phyloP scores from a whole-genome alignment of 805 yeast species.

The Sugiyamaella chiloensis region DNA sequence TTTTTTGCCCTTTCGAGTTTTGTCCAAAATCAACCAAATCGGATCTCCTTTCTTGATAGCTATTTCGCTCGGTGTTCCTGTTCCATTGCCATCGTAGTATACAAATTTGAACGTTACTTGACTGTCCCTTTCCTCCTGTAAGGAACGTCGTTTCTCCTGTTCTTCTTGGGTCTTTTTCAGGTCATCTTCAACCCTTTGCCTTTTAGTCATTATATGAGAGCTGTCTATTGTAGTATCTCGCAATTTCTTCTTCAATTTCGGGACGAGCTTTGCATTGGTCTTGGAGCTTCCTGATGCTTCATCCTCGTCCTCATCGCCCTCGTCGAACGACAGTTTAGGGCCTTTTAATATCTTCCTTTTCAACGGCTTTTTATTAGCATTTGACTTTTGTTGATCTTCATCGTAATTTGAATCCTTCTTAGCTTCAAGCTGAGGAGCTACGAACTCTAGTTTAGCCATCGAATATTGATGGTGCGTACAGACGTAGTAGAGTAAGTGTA shows the following conservation, averaged over 20 bases:
- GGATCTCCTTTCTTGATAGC: slow-evolving; percentile 29
- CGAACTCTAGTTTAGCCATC: no score
- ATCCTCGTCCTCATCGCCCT: slow-evolving; percentile 2
- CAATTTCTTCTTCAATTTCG: neutral
- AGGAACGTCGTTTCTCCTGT: slow-evolving; percentile 16
- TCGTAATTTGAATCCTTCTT: neutral
- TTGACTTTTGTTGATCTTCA: neutral
- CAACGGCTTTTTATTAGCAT: neutral
- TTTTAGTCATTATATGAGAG: slow-evolving; percentile 22
- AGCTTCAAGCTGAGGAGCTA: no score
- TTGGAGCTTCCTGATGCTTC: neutral
- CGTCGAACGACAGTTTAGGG: slow-evolving; percentile 7
- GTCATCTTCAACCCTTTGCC: slow-evolving; percentile 14
- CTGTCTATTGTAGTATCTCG: slow-evolving; percentile 25
- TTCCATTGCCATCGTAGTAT: slow-evolving; percentile 27
- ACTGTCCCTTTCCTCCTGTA: slow-evolving; percentile 21
- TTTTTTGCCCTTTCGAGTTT: slow-evolving; percentile 23
- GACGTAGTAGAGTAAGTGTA: no score
- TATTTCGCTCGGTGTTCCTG: slow-evolving; percentile 20
- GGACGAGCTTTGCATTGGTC: neutral
- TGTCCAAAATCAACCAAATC: slow-evolving; percentile 28
- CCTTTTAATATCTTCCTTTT: neutral
- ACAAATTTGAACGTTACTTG: slow-evolving; percentile 23
- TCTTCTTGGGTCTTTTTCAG: slow-evolving; percentile 17
- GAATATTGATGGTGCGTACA: no score